Percentiles rank a stretch among this genome's conserved stretches.
Conservation (phyloP, 441 rosid genomes). For the Melastoma candidum region DNA sequence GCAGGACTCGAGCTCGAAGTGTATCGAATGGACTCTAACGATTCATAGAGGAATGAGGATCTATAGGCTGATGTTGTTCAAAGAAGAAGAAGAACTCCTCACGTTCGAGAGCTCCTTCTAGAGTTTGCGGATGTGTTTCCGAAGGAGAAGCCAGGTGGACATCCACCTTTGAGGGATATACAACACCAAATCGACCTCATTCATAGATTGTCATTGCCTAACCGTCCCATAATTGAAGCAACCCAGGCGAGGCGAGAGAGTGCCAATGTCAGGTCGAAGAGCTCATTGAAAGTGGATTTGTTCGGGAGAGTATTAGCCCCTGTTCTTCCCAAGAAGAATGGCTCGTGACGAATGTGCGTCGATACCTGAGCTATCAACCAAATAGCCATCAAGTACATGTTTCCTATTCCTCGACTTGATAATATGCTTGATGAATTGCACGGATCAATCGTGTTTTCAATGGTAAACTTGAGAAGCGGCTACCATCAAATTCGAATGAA, state of each 20-base stretch:
- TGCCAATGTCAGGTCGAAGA: neutral
- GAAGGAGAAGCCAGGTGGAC: neutral
- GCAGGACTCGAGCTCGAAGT: no score
- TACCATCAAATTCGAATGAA: neutral
- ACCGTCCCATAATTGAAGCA: neutral
- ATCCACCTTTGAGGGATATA: neutral
- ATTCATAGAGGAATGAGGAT: no score
- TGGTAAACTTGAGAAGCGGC: constrained; percentile 1
- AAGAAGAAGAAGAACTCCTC: no score
- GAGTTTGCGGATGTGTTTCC: constrained; percentile 1
- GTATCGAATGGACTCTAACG: no score
- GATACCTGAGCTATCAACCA: no score
- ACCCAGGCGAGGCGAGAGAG: neutral
- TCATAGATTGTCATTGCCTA: neutral
- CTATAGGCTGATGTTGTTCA: no score
- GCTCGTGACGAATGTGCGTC: no score
- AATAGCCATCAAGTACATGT: no score
- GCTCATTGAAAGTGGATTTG: neutral
- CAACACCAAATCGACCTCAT: constrained; percentile 5
- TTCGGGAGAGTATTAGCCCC: neutral
- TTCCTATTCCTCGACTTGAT: no score
- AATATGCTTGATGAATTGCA: neutral
- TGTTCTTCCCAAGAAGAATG: no score
- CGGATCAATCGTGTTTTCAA: neutral
- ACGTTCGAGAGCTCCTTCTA: no score